Percentiles rank a stretch among this genome's conserved stretches.
phyloP scores from a whole-genome alignment of 768 basidiomycete species.

The Lanmaoa pseudosensibilis region DNA sequence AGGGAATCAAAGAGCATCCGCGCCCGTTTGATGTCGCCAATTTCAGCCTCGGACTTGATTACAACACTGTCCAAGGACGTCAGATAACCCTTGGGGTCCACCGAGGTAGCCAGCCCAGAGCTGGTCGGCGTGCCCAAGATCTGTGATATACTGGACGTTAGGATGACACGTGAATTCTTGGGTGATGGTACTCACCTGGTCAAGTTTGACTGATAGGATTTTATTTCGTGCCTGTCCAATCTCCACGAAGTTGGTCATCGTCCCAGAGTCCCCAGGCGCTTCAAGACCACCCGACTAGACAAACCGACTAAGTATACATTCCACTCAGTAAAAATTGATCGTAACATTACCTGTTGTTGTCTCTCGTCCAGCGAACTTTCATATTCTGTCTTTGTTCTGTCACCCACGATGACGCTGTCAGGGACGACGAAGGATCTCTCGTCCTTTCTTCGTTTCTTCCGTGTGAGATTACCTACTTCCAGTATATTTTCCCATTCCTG shows the following conservation, averaged over 20 bases:
- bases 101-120: constrained; percentile 78
- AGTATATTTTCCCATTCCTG: constrained; percentile 94
- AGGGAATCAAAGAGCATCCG: constrained; percentile 95
- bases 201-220: constrained; percentile 88
- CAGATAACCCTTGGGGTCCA: constrained; percentile 98
- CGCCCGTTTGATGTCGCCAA: constrained; percentile 97
- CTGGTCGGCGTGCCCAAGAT: constrained; percentile 68
- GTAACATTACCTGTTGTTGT: constrained; percentile 68
- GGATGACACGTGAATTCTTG: not conserved
- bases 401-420: constrained; percentile 89
- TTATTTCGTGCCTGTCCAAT: constrained; percentile 97
- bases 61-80: constrained; percentile 90
- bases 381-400: constrained; percentile 70
- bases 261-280: constrained; percentile 77
- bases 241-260: constrained; percentile 91
- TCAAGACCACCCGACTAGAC: constrained; percentile 59
- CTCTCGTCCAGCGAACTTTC: constrained; percentile 73
- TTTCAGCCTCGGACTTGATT: constrained; percentile 93
- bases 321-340: not conserved
- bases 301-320: not conserved
- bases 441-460: constrained; percentile 85
- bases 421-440: constrained; percentile 88
- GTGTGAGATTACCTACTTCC: constrained; percentile 95
- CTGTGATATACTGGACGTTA: constrained; percentile 31
- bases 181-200: constrained; percentile 61